Evolutionary conservation across 805 yeast genomes (phyloP).

Genomic region (Grigorovia transvaalensis): DNA sequence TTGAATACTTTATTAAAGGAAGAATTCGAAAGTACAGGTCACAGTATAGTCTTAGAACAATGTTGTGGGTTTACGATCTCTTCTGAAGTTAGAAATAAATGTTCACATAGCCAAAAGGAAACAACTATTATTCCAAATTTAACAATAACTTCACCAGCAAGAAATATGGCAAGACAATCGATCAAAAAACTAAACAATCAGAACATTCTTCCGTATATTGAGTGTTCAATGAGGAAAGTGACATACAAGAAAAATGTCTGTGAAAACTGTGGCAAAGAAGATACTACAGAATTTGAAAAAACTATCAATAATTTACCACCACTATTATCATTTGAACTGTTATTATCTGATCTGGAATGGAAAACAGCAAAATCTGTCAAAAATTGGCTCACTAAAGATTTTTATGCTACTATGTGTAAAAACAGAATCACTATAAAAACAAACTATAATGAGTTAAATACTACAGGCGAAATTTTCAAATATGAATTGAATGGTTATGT

Average conservation of each 20-base stretch:
- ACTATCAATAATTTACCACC: conserved; percentile 51
- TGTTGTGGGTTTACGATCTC: conserved; percentile 25
- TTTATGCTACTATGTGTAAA: conserved; percentile 37
- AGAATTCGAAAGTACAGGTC: conserved; percentile 17
- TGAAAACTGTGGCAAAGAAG: conserved; percentile 41
- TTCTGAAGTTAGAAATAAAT: conserved; percentile 15
- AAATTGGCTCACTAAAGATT: conserved; percentile 55
- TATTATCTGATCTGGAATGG: conserved; percentile 46
- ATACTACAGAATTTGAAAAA: conserved; percentile 43
- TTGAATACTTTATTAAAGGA: conserved; percentile 18
- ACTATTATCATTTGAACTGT: conserved; percentile 50
- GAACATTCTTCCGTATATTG: conserved; percentile 47
- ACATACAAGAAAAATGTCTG: conserved; percentile 44
- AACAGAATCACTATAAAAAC: conserved; percentile 31
- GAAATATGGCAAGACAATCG: conserved; percentile 18
- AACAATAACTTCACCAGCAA: conserved; percentile 20
- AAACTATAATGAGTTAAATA: conserved; percentile 21
- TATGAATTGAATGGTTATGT: conserved; percentile 63
- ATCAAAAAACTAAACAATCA: conserved; percentile 27
- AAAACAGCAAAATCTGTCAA: conserved; percentile 37
- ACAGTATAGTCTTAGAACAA: conserved; percentile 20
- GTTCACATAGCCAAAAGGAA: conserved; percentile 16
- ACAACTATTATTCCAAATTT: conserved; percentile 17
- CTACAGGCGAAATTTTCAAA: conserved; percentile 28
- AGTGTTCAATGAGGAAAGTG: conserved; percentile 46